These are phyloP conservation scores for Monascus ruber DNA, from an alignment of 2,329 filamentous ascomycete genomes.

Conservation along the genomic window DNA sequence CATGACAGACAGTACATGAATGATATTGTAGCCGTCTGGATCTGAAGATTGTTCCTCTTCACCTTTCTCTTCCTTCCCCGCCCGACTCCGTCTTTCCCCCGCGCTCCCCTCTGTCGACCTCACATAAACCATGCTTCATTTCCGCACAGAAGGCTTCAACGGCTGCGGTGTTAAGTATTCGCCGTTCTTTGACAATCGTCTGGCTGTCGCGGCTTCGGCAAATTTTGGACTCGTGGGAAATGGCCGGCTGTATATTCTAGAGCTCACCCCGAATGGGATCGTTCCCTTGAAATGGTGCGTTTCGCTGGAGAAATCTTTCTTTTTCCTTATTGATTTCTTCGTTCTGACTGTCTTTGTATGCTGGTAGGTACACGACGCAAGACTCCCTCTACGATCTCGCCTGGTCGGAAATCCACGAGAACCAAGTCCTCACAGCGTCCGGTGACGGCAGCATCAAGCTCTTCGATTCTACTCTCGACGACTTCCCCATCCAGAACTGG, in stretches of 20 bases:
- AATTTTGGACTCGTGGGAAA: conserved; percentile 98
- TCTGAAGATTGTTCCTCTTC: too few relatives aligned
- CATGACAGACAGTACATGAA: too few relatives aligned
- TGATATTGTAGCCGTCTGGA: too few relatives aligned
- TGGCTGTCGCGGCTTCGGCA: conserved; percentile 80
- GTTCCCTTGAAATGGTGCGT: conserved; percentile 68
- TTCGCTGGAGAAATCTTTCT: conserved; percentile 1
- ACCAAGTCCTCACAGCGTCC: conserved; percentile 77
- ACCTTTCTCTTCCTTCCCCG: too few relatives aligned
- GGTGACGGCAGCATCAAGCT: conserved; percentile 93
- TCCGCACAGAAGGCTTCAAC: conserved; percentile 85
- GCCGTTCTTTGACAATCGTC: conserved; percentile 89
- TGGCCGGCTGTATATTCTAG: conserved; percentile 75
- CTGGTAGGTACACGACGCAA: conserved; percentile 77
- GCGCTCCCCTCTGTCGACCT: too few relatives aligned
- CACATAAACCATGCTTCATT: conserved; percentile 65
- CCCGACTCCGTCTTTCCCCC: too few relatives aligned
- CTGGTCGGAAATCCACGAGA: conserved; percentile 95
- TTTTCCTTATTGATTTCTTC: background rate
- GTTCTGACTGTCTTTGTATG: too few relatives aligned
- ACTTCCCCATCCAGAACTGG: conserved; percentile 85
- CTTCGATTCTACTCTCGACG: conserved; percentile 69
- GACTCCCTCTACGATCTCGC: conserved; percentile 90
- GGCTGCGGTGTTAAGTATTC: conserved; percentile 97
- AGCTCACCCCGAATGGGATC: conserved; percentile 71